Evolutionary conservation across 2,329 filamentous ascomycete species (phyloP).

Genomic region (Orbilia brochopaga): DNA sequence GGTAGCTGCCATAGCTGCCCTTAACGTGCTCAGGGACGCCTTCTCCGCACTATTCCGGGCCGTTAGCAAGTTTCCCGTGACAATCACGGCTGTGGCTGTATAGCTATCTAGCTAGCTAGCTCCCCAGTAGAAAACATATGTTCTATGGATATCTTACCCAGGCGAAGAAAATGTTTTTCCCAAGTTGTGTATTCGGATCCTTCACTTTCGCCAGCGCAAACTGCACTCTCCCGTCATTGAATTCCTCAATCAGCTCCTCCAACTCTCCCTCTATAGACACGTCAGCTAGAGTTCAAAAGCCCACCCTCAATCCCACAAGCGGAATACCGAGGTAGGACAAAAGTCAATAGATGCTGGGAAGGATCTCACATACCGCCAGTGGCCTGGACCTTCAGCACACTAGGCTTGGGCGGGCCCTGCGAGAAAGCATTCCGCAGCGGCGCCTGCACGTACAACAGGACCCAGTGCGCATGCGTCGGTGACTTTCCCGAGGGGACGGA

Average conservation of each 20-base stretch:
- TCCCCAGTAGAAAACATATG: background rate
- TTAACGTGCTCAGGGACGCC: slow-evolving; percentile 98
- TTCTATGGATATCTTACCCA: slow-evolving; percentile 65
- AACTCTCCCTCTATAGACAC: slow-evolving; percentile 78
- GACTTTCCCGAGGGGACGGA: slow-evolving; percentile 69
- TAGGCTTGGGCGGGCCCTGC: slow-evolving; percentile 82
- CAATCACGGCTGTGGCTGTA: slow-evolving; percentile 4
- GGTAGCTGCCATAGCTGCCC: slow-evolving; percentile 96
- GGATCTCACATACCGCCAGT: slow-evolving; percentile 71
- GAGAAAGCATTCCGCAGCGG: slow-evolving; percentile 93
- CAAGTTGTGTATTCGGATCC: slow-evolving; percentile 85
- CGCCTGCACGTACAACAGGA: slow-evolving; percentile 88
- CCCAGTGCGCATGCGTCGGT: slow-evolving; percentile 88
- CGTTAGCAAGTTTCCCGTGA: slow-evolving; percentile 23
- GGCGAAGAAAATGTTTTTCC: slow-evolving; percentile 90
- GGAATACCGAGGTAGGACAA: too few species aligned
- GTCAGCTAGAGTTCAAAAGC: slow-evolving; percentile 15
- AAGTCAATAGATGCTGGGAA: slow-evolving; percentile 13
- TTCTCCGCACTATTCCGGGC: slow-evolving; percentile 73
- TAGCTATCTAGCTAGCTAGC: background rate
- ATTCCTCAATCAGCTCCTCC: slow-evolving; percentile 87
- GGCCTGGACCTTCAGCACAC: slow-evolving; percentile 89
- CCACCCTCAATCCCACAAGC: too few species aligned
- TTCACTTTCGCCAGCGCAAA: slow-evolving; percentile 97
- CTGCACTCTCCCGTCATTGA: slow-evolving; percentile 94